Conservation (phyloP, 1,284 basidiomycete genomes). For the Meira nashicola region DNA sequence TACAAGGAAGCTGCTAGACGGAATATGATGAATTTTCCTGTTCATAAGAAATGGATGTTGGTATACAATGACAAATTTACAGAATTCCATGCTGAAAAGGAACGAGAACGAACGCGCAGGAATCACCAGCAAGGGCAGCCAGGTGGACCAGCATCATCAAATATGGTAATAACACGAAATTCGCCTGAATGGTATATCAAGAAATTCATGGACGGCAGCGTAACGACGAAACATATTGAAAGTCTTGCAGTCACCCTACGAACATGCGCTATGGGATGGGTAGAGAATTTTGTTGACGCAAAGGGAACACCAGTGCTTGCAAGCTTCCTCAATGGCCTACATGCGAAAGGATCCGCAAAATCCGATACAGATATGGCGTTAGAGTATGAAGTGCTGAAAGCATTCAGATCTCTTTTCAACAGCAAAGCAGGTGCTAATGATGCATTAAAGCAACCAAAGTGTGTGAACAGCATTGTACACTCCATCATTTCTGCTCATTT, state of each 20-base stretch:
- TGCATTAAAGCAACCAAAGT: conserved; percentile 69
- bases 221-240: conserved; percentile 73
- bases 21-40: conserved; percentile 46
- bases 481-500: conserved; percentile 80
- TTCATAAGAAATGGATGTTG: conserved; percentile 86
- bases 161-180: conserved; percentile 53
- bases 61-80: conserved; percentile 78
- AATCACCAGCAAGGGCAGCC: conserved; percentile 59
- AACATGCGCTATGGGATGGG: conserved; percentile 52
- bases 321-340: conserved; percentile 60
- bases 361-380: conserved; percentile 64
- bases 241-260: conserved; percentile 75
- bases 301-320: conserved; percentile 72
- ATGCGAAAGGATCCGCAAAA: conserved; percentile 35
- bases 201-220: conserved; percentile 79
- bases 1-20: conserved; percentile 35
- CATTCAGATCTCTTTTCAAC: conserved; percentile 78
- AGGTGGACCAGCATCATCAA: conserved; percentile 57
- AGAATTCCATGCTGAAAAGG: conserved; percentile 63
- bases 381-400: conserved; percentile 86
- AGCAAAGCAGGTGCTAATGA: conserved; percentile 70
- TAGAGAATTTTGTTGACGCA: conserved; percentile 58
- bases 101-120: conserved; percentile 32
- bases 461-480: conserved; percentile 76
- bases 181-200: conserved; percentile 67